Evolutionary conservation across 768 basidiomycete genomes (phyloP).

Genomic region (Crucibulum laeve): DNA sequence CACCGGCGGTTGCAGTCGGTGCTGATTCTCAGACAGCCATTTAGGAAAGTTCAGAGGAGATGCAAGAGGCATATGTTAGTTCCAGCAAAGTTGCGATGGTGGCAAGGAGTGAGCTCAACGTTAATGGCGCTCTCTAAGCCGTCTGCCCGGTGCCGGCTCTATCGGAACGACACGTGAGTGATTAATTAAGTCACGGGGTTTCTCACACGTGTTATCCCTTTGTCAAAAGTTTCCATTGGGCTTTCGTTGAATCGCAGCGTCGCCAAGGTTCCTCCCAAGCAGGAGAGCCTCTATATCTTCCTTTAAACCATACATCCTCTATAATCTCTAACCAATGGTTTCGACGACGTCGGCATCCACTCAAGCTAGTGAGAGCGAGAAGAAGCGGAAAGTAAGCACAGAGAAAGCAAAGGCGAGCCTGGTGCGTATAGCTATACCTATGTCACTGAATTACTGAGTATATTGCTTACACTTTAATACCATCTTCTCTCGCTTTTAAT

Average conservation of each 20-base stretch:
- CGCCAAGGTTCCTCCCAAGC: too few species aligned
- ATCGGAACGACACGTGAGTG: constrained; percentile 1
- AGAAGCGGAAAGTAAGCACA: constrained; percentile 44
- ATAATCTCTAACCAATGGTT: constrained; percentile 21
- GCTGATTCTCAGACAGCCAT: constrained; percentile 81
- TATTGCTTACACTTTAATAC: not conserved
- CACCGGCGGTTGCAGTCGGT: constrained; percentile 85
- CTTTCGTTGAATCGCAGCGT: not conserved
- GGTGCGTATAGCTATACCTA: constrained; percentile 29
- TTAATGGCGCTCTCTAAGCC: too few species aligned
- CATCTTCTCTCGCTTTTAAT: not conserved
- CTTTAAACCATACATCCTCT: too few species aligned
- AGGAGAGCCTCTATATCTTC: too few species aligned
- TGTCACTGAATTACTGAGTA: not conserved
- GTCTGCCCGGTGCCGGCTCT: too few species aligned
- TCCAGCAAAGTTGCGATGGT: not conserved
- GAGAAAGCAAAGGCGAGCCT: constrained; percentile 56
- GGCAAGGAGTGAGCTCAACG: not conserved
- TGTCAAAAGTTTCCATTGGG: not conserved
- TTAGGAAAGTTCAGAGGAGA: constrained; percentile 85
- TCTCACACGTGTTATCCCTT: not conserved
- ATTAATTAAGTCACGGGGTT: not conserved
- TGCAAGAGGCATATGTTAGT: constrained; percentile 56
- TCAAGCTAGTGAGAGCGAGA: constrained; percentile 31
- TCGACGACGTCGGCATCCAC: constrained; percentile 21